These are phyloP conservation scores for Aegilops longissima DNA, from an alignment of 176 grass and related monocot genomes.

Conservation along the genomic window DNA sequence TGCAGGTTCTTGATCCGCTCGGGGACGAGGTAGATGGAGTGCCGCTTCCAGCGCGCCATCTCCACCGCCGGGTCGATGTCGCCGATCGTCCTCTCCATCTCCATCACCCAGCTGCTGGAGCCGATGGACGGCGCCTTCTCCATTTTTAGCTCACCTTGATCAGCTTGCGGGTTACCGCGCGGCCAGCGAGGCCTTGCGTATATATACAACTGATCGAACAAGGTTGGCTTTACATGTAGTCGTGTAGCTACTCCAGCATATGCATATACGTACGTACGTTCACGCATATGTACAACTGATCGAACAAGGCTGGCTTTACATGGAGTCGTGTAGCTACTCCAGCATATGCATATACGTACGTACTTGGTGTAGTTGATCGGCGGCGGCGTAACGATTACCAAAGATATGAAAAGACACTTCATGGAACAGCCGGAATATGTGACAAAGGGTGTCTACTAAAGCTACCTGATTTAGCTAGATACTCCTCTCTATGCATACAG, in stretches of 20 bases:
- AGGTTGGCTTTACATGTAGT: not conserved
- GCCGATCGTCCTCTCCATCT: slow-evolving; percentile 10
- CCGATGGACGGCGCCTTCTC: not conserved
- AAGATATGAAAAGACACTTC: not conserved
- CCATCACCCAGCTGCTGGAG: slow-evolving; percentile 23
- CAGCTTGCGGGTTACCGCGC: not conserved
- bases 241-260: not conserved
- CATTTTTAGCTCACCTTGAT: not conserved
- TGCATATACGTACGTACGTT: not conserved
- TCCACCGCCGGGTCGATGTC: slow-evolving; percentile 15
- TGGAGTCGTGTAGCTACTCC: not conserved
- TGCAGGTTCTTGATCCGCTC: slow-evolving; percentile 30
- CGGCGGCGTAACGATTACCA: not conserved
- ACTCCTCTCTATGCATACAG: not conserved
- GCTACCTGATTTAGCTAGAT: not conserved
- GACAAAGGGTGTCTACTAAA: not conserved
- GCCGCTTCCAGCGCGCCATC: slow-evolving; percentile 25
- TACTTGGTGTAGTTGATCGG: not conserved
- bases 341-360: not conserved
- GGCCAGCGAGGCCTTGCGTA: no score
- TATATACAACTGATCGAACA: no score
- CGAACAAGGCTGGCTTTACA: not conserved
- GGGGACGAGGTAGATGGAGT: slow-evolving; percentile 41
- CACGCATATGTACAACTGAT: no score
- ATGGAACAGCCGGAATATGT: not conserved